A percentile compares a stretch with the other conserved stretches of the same genome.
phyloP scores from a whole-genome alignment of 108 stramenopile species.

The Conticribra weissflogii region DNA sequence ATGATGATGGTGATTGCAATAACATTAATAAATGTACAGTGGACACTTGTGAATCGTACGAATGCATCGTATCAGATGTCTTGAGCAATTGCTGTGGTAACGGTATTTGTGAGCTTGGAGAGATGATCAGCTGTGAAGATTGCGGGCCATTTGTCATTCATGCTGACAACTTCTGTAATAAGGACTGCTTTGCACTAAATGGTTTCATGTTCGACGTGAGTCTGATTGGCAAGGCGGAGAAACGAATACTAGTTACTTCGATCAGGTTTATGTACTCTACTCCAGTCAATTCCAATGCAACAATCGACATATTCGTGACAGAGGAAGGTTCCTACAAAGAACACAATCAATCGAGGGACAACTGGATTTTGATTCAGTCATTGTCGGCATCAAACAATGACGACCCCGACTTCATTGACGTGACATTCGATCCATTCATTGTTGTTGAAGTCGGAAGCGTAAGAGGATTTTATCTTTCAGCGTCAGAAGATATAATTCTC shows the following conservation, averaged over 20 bases:
- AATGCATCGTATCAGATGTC: conserved; percentile 16
- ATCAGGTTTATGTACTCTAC: conserved; percentile 14
- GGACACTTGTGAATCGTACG: conserved; percentile 16
- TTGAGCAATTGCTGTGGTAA: conserved; percentile 42
- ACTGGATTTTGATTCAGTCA: too few relatives aligned
- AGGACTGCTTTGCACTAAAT: conserved; percentile 32
- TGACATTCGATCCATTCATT: conserved; percentile 7
- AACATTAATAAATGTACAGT: conserved; percentile 25
- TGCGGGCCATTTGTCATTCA: conserved; percentile 33
- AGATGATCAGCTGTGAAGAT: conserved; percentile 8
- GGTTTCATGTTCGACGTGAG: conserved; percentile 35
- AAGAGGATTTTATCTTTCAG: conserved; percentile 21
- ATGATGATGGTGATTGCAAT: conserved; percentile 28
- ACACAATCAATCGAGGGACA: too few relatives aligned
- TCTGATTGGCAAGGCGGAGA: conserved; percentile 11
- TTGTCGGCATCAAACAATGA: conserved; percentile 11
- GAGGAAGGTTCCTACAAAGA: conserved; percentile 9
- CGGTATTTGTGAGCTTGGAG: conserved; percentile 34
- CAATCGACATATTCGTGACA: conserved; percentile 14
- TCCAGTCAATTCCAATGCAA: conserved; percentile 6
- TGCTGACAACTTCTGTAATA: conserved; percentile 19
- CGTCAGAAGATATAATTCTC: conserved; percentile 15
- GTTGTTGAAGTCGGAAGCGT: conserved; percentile 5
- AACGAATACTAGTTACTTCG: conserved; percentile 14
- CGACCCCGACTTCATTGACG: conserved; percentile 18